A percentile compares a stretch with the other conserved stretches of the same genome.
These are phyloP conservation scores for Moniliella sp. DNA, from an alignment of 1,284 basidiomycete genomes.

Conservation along the genomic window DNA sequence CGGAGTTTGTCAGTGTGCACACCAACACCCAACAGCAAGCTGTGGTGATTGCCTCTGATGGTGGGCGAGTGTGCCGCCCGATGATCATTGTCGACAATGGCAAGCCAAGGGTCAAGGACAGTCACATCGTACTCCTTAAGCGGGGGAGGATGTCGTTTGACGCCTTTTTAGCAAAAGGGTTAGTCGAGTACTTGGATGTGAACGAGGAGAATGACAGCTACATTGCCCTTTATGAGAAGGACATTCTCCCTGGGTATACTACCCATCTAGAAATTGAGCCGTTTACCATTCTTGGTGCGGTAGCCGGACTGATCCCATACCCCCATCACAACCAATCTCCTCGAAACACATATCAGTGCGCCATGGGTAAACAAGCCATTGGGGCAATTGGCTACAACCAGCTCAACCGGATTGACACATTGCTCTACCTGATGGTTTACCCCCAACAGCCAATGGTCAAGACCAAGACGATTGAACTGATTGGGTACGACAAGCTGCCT, in stretches of 20 bases:
- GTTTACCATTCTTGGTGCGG: slow-evolving; percentile 87
- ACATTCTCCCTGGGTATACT: slow-evolving; percentile 52
- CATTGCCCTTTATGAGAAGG: slow-evolving; percentile 78
- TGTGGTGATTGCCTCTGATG: slow-evolving; percentile 90
- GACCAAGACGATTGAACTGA: slow-evolving; percentile 67
- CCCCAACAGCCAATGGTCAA: slow-evolving; percentile 99
- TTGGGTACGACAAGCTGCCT: slow-evolving; percentile 86
- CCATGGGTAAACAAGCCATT: slow-evolving; percentile 99
- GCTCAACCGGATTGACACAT: slow-evolving; percentile 85
- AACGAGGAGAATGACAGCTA: slow-evolving; percentile 98
- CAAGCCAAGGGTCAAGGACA: slow-evolving; percentile 51
- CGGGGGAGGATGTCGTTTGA: slow-evolving; percentile 63
- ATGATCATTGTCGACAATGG: slow-evolving; percentile 88
- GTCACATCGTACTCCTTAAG: slow-evolving; percentile 64
- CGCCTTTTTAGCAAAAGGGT: slow-evolving; percentile 74
- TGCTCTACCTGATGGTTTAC: slow-evolving; percentile 96
- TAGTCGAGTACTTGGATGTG: slow-evolving; percentile 97
- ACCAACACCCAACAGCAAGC: slow-evolving; percentile 85
- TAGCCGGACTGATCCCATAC: slow-evolving; percentile 92
- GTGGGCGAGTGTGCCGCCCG: slow-evolving; percentile 89
- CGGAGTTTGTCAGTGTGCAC: slow-evolving; percentile 90
- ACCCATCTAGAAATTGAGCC: slow-evolving; percentile 98
- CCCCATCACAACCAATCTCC: slow-evolving; percentile 99
- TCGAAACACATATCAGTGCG: slow-evolving; percentile 90
- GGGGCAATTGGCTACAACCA: slow-evolving; percentile 98